Percentiles rank a stretch among this genome's conserved stretches.
phyloP scores from a whole-genome alignment of 805 yeast species.

The Candida verbasci region DNA sequence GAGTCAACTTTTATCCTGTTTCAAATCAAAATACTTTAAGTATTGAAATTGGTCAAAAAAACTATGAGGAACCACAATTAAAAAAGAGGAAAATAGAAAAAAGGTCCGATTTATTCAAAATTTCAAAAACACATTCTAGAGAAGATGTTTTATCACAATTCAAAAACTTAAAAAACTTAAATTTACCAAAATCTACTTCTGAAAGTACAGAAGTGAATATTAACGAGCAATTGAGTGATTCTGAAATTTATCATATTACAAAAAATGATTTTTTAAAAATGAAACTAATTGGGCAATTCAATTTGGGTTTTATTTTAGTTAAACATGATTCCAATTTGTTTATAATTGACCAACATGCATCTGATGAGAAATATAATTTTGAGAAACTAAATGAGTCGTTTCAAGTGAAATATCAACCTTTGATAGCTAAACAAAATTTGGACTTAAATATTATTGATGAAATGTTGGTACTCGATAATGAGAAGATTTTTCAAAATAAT shows the following conservation, averaged over 20 bases:
- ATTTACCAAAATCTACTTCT: background rate
- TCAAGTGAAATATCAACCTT: conserved; percentile 53
- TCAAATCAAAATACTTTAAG: conserved; percentile 3
- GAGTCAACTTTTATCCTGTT: conserved; percentile 11
- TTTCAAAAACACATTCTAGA: background rate
- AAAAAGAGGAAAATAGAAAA: conserved; percentile 6
- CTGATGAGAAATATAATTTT: conserved; percentile 92
- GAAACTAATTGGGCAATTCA: conserved; percentile 90
- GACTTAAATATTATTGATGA: conserved; percentile 79
- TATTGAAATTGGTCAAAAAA: conserved; percentile 6
- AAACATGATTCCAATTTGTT: conserved; percentile 55
- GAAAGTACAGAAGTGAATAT: background rate
- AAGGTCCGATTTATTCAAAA: background rate
- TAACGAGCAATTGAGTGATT: conserved; percentile 29
- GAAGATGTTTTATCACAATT: background rate
- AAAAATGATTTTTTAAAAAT: conserved; percentile 72
- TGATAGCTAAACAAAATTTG: conserved; percentile 56
- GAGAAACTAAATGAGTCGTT: conserved; percentile 59
- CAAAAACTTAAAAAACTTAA: background rate
- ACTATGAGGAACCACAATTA: conserved; percentile 6
- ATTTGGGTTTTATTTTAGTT: conserved; percentile 88
- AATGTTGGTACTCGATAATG: conserved; percentile 58
- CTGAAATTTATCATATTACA: conserved; percentile 53
- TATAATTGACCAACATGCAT: conserved; percentile 95
- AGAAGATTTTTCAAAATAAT: conserved; percentile 56